A percentile compares a stretch with the other conserved stretches of the same genome.
phyloP scores from a whole-genome alignment of 2,329 filamentous ascomycete species.

The Aspergillus tanneri region DNA sequence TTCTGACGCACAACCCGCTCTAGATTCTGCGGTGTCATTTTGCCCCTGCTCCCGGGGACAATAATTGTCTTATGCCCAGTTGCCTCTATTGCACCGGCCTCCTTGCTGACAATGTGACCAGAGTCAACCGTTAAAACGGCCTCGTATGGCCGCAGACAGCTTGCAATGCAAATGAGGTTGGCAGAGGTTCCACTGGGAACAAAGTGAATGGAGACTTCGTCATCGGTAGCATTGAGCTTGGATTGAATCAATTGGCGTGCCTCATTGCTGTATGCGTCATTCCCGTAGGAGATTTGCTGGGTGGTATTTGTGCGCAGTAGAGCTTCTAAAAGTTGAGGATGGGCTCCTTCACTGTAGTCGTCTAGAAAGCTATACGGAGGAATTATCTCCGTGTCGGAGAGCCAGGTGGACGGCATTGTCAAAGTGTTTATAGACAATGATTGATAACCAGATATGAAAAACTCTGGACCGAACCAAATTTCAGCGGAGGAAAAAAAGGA shows the following conservation, averaged over 20 bases:
- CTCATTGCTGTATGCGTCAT: conserved; percentile 46
- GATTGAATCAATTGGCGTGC: conserved; percentile 46
- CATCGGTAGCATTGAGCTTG: conserved; percentile 29
- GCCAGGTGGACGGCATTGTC: conserved; percentile 5
- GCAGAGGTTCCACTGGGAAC: conserved; percentile 55
- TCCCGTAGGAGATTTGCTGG: conserved; percentile 51
- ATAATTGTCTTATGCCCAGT: conserved; percentile 55
- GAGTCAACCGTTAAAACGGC: conserved; percentile 53
- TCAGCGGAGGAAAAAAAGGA: not conserved
- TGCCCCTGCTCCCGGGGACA: conserved; percentile 48
- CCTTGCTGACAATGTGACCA: conserved; percentile 52
- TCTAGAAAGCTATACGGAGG: conserved; percentile 50
- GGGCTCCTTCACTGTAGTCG: conserved; percentile 55
- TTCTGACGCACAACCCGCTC: conserved; percentile 48
- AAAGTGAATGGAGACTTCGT: conserved; percentile 51
- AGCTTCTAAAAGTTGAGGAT: conserved; percentile 51
- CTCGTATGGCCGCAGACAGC: conserved; percentile 52
- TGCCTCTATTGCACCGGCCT: conserved; percentile 54
- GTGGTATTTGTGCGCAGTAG: conserved; percentile 46
- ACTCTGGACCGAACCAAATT: not conserved
- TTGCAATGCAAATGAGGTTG: conserved; percentile 54
- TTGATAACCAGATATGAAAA: too few species aligned
- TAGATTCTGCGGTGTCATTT: conserved; percentile 48
- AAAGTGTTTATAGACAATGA: too few species aligned
- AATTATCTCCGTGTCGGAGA: conserved; percentile 16